phyloP scores from a whole-genome alignment of 1,284 basidiomycete genomes.

The Vanrija pseudolonga region DNA sequence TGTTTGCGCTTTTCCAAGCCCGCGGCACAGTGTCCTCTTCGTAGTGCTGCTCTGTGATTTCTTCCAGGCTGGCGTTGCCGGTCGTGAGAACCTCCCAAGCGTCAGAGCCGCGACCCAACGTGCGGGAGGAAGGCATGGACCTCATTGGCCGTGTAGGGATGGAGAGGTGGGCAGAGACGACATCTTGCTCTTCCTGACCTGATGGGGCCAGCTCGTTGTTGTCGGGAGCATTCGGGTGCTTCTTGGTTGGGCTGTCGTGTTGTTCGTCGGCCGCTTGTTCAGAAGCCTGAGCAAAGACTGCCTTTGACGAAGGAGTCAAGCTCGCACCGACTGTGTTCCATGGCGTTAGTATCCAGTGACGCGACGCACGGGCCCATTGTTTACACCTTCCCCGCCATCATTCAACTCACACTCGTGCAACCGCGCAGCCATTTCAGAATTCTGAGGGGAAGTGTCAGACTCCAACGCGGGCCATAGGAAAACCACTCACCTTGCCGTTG shows the following conservation, averaged over 20 bases:
- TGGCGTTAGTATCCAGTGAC: conserved; percentile 1
- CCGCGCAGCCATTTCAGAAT: conserved; percentile 36
- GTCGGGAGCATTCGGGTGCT: not conserved
- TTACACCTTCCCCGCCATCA: not conserved
- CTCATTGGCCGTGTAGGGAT: not conserved
- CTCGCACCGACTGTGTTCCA: conserved; percentile 7
- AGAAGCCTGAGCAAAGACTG: not conserved
- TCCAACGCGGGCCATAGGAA: not conserved
- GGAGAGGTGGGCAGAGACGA: too few species aligned
- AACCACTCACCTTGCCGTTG: conserved; percentile 40
- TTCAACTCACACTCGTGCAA: conserved; percentile 39
- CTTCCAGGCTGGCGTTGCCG: conserved; percentile 31
- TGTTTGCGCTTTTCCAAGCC: conserved; percentile 42
- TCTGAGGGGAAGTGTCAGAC: conserved; percentile 21
- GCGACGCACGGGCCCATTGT: not conserved
- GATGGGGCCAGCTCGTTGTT: not conserved
- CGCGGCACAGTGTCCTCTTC: conserved; percentile 5
- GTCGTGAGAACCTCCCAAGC: conserved; percentile 39
- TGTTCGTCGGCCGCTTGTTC: not conserved
- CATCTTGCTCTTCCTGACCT: not conserved
- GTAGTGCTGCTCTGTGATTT: not conserved
- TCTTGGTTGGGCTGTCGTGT: not conserved
- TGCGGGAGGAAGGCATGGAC: not conserved
- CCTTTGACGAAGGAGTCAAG: conserved; percentile 14
- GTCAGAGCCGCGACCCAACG: conserved; percentile 14